phyloP scores from a whole-genome alignment of 441 rosid species.

The Mallotus japonicus region DNA sequence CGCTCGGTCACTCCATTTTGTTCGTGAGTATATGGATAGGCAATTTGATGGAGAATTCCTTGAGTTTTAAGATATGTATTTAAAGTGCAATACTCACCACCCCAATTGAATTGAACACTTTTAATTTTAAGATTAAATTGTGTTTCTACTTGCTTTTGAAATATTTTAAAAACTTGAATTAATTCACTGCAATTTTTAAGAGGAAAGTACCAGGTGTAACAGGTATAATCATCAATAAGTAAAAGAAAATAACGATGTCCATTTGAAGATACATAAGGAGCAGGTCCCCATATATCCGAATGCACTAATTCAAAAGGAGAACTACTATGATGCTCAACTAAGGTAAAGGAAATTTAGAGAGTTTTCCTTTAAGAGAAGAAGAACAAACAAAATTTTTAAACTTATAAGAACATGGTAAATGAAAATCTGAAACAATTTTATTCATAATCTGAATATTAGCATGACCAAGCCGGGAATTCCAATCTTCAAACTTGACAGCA shows the following conservation, averaged over 20 bases:
- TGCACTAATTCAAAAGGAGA: background rate
- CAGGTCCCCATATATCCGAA: background rate
- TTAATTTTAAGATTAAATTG: too few relatives aligned
- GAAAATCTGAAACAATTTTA: background rate
- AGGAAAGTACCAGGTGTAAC: background rate
- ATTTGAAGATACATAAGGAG: background rate
- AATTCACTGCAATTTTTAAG: background rate
- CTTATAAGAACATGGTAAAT: background rate
- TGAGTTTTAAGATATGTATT: background rate
- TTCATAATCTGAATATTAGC: background rate
- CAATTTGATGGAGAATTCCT: background rate
- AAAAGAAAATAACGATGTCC: background rate
- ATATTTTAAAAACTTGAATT: background rate
- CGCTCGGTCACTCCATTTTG: background rate
- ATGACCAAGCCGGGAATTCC: background rate
- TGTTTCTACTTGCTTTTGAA: too few relatives aligned
- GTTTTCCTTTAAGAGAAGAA: background rate
- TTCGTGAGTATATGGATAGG: background rate
- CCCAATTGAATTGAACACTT: background rate
- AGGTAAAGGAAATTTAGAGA: background rate
- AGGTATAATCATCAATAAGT: background rate
- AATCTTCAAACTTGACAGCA: background rate
- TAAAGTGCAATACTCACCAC: background rate
- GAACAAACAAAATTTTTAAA: background rate
- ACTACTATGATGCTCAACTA: background rate